A percentile compares a stretch with the other conserved stretches of the same genome.
Conservation (phyloP, 768 basidiomycete species). For the Rhizopogon rudus region DNA sequence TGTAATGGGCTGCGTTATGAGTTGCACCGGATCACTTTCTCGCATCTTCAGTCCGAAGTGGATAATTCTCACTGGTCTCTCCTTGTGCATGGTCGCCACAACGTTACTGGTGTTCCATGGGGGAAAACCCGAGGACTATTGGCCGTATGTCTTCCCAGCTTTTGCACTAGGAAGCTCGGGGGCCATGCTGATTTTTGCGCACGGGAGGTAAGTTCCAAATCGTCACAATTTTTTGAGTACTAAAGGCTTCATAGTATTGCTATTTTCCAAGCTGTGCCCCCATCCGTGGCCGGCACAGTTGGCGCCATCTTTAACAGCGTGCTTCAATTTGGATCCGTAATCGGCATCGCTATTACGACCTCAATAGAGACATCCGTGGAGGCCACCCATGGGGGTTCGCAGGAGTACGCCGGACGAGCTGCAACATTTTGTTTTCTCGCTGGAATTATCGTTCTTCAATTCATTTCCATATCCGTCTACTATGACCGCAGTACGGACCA, state of each 20-base stretch:
- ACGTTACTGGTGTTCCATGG: conserved; percentile 38
- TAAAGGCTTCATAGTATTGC: conserved; percentile 34
- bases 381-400: conserved; percentile 23
- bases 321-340: conserved; percentile 47
- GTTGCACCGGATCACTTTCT: conserved; percentile 36
- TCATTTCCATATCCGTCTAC: conserved; percentile 28
- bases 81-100: conserved; percentile 33
- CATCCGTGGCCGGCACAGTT: conserved; percentile 45
- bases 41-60: conserved; percentile 36
- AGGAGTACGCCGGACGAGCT: conserved; percentile 34
- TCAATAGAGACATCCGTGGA: conserved; percentile 47
- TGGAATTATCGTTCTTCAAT: conserved; percentile 30
- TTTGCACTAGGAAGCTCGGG: conserved; percentile 45
- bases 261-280: conserved; percentile 42
- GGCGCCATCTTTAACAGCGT: conserved; percentile 55
- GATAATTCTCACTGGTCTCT: conserved; percentile 39
- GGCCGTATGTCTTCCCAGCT: conserved; percentile 44
- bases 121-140: conserved; percentile 37
- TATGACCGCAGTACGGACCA: conserved; percentile 21
- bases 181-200: conserved; percentile 38
- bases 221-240: background rate
- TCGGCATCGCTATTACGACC: conserved; percentile 44
- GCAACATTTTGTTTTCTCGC: conserved; percentile 42
- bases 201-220: conserved; percentile 39
- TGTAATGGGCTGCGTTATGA: conserved; percentile 29